phyloP scores from a whole-genome alignment of 192 early-diverging fungal genomes.

The Coemansia sp. region DNA sequence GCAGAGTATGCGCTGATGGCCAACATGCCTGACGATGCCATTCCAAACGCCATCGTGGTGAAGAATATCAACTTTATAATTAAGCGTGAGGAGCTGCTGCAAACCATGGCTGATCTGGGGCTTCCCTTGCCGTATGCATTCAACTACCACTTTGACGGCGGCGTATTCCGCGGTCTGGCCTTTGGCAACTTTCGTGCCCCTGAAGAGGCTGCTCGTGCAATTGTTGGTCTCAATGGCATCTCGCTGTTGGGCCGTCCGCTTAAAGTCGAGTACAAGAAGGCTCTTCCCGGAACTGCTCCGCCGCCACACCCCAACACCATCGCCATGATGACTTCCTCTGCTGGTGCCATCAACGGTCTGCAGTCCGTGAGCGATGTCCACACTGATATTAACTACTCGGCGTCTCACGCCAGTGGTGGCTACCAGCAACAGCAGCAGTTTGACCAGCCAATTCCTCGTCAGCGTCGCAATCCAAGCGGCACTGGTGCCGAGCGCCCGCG shows the following conservation, averaged over 20 bases:
- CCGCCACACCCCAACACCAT: slow-evolving; percentile 59
- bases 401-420: not conserved
- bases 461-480: slow-evolving; percentile 36
- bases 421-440: slow-evolving; percentile 30
- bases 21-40: slow-evolving; percentile 58
- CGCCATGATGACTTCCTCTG: slow-evolving; percentile 50
- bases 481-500: slow-evolving; percentile 29
- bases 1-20: slow-evolving; percentile 55
- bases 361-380: slow-evolving; percentile 8
- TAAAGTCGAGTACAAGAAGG: slow-evolving; percentile 79
- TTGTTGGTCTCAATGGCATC: slow-evolving; percentile 68
- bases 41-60: slow-evolving; percentile 77
- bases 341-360: slow-evolving; percentile 3
- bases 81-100: slow-evolving; percentile 72
- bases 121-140: slow-evolving; percentile 77
- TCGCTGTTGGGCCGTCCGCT: slow-evolving; percentile 70
- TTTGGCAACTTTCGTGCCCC: slow-evolving; percentile 80
- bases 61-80: slow-evolving; percentile 82
- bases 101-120: slow-evolving; percentile 65
- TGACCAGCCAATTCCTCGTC: slow-evolving; percentile 44
- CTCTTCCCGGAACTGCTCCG: slow-evolving; percentile 61
- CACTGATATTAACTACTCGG: not conserved
- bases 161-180: slow-evolving; percentile 75
- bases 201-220: slow-evolving; percentile 71
- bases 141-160: slow-evolving; percentile 82